Evolutionary conservation across 805 yeast genomes (phyloP), one percentile per base, ranked within the genome.

Genomic region (Lipomyces chichibuensis): DNA sequence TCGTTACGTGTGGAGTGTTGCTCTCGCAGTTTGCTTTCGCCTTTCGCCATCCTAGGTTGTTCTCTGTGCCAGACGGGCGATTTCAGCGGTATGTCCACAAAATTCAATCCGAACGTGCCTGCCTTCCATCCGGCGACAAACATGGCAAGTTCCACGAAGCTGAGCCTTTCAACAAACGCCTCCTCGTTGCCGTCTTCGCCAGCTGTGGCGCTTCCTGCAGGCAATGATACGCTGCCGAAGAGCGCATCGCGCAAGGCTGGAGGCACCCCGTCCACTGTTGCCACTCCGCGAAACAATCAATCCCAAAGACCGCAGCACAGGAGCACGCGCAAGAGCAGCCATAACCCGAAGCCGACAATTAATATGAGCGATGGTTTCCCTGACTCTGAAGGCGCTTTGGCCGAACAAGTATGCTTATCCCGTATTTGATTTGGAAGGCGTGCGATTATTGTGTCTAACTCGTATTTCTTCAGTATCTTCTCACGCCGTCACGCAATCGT

Each of bases 81-180:
- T 33, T 32, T 0, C 54, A n/a, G 33, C 43, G 11, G 23, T 9
- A 66, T 68, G 71, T 68, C 70, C 13, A 33, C 65, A 27, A 64
- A 67, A 29, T 68, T 68, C 51, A 68, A 66, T 39, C 70, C 71
- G 33, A 20, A 56, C 13, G 65, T 60, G 5, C 67, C 69, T 7
- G 27, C 70, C 23, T 66, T 68, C 53, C 37, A 46, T 23, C 71
- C 71, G 33, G 11, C 46, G 13, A 25, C 60, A 17, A 49, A 49
- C 55, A 20, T 23, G 25, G 43, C 57, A 35, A 14, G 52, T 3
- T 59, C 59, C n/a, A 43, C 60, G 55, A 63, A 54, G 60, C 32
- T 53, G 43, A 51, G 32, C 29, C 20, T 25, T 29, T 33, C 58
- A 9, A 4, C 14, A 5, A 63, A 37, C 66, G 53, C 63, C 23